A percentile compares a stretch with the other conserved stretches of the same genome.
phyloP scores from a whole-genome alignment of 129 eudicot genomes.

The Logfia minima region DNA sequence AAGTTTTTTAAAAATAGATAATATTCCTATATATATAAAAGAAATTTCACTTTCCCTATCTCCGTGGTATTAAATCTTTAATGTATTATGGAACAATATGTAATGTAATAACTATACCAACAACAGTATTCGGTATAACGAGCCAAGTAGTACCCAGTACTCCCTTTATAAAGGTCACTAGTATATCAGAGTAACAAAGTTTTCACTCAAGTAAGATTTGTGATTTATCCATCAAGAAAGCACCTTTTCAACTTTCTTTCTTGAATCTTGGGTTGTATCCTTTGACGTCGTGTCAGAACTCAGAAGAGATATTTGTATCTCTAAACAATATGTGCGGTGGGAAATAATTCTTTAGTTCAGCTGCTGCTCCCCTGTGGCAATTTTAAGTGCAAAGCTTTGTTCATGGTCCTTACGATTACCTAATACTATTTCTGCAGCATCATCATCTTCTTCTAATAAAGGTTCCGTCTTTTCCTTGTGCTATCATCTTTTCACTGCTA shows the following conservation, averaged over 20 bases:
- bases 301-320: slow-evolving; percentile 10
- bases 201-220: background rate
- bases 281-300: slow-evolving; percentile 9
- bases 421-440: slow-evolving; percentile 35
- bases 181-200: background rate
- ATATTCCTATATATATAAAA: too few species aligned
- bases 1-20: too few species aligned
- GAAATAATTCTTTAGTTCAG: background rate
- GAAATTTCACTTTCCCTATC: too few species aligned
- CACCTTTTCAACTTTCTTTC: background rate
- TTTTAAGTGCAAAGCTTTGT: slow-evolving; percentile 43
- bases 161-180: too few species aligned
- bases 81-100: too few species aligned
- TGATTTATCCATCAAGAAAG: background rate
- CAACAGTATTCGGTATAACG: too few species aligned
- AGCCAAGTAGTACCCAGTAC: too few species aligned
- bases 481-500: slow-evolving; percentile 4
- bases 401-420: slow-evolving; percentile 39
- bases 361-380: slow-evolving; percentile 37
- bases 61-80: too few species aligned
- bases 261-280: background rate
- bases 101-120: too few species aligned
- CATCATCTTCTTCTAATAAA: slow-evolving; percentile 29
- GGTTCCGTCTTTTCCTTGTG: slow-evolving; percentile 29
- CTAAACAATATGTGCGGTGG: slow-evolving; percentile 18